Conservation (phyloP, 2,329 filamentous ascomycete species). For the Talaromyces sp. region DNA sequence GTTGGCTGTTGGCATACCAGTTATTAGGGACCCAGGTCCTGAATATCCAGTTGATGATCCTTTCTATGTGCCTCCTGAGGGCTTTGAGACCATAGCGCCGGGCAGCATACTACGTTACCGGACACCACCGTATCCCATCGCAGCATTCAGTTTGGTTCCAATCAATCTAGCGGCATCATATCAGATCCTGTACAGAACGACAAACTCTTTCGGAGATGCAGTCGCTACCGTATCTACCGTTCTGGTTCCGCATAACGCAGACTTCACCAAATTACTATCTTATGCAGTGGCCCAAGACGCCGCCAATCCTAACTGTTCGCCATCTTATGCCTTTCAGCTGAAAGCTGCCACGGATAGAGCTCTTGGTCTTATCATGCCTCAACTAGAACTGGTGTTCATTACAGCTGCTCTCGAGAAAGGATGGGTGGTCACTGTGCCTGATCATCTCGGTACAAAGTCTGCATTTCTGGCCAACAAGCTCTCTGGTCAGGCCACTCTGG, state of each 20-base stretch:
- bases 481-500: constrained; percentile 44
- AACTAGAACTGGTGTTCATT: constrained; percentile 35
- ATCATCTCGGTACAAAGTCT: constrained; percentile 45
- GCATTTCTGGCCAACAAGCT: constrained; percentile 42
- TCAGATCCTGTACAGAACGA: constrained; percentile 43
- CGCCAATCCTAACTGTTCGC: constrained; percentile 26
- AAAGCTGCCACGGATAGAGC: constrained; percentile 40
- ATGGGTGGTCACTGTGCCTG: constrained; percentile 49
- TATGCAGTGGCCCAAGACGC: constrained; percentile 40
- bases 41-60: constrained; percentile 26
- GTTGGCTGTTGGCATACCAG: neutral
- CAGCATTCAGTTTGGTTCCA: constrained; percentile 22
- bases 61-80: constrained; percentile 29
- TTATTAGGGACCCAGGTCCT: constrained; percentile 13
- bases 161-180: constrained; percentile 26
- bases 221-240: constrained; percentile 41
- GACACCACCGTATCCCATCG: constrained; percentile 24
- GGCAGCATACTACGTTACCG: constrained; percentile 30
- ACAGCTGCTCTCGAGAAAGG: constrained; percentile 39
- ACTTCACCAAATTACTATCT: constrained; percentile 37
- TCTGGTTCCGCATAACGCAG: constrained; percentile 34
- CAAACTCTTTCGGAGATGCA: constrained; percentile 34
- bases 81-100: constrained; percentile 26
- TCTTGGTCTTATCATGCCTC: constrained; percentile 30
- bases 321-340: constrained; percentile 31